Evolutionary conservation across 306 rosid genomes (phyloP).

Genomic region (Begonia fuchsioides): DNA sequence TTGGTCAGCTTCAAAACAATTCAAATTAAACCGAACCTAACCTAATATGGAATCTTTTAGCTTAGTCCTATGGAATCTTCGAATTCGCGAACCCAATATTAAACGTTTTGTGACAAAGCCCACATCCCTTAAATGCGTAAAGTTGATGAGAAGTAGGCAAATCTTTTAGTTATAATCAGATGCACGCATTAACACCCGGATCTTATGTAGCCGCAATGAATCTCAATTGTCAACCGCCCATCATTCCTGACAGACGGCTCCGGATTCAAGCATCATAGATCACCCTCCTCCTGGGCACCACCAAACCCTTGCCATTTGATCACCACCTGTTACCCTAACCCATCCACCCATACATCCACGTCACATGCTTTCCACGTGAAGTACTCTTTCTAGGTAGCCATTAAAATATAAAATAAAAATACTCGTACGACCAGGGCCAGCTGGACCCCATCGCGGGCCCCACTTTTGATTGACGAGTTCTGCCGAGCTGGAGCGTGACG

Average conservation of each 20-base stretch:
- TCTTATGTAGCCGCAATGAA: constrained; percentile 3
- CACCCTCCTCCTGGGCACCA: background rate
- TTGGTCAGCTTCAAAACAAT: too few species aligned
- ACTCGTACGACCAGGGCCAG: background rate
- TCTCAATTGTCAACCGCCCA: constrained; percentile 3
- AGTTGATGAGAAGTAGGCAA: too few species aligned
- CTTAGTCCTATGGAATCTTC: too few species aligned
- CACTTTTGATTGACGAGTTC: constrained; percentile 4
- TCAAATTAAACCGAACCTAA: too few species aligned
- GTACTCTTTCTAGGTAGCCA: background rate
- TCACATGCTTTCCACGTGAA: constrained; percentile 1
- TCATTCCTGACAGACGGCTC: constrained; percentile 1
- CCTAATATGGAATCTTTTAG: too few species aligned
- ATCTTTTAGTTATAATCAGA: background rate
- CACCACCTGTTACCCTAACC: too few species aligned
- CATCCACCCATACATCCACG: background rate
- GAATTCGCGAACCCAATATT: too few species aligned
- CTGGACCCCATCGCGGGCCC: constrained; percentile 12
- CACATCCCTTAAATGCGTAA: too few species aligned
- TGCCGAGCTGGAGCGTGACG: constrained; percentile 9
- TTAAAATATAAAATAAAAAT: background rate
- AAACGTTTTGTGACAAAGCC: too few species aligned
- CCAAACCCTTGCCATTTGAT: too few species aligned
- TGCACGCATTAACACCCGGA: background rate
- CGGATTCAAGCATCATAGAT: background rate